A percentile compares a stretch with the other conserved stretches of the same genome.
Evolutionary conservation across 768 basidiomycete species (phyloP).

Genomic region (Sistotremastrum niveocremeum): DNA sequence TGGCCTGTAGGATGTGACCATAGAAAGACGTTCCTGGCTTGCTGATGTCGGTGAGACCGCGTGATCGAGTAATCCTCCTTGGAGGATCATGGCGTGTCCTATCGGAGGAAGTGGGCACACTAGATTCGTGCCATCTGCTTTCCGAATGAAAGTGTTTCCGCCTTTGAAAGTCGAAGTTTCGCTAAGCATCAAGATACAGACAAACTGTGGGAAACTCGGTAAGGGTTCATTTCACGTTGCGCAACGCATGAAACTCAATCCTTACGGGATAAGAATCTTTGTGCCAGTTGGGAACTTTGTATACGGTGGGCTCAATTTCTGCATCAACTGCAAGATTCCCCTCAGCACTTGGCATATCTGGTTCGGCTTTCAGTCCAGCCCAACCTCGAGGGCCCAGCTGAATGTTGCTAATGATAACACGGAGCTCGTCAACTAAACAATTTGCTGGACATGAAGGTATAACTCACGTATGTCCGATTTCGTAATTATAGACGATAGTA

Average conservation of each 20-base stretch:
- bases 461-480: slow-evolving; percentile 5
- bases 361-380: slow-evolving; percentile 4
- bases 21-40: slow-evolving; percentile 4
- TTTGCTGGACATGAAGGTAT: not conserved
- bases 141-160: slow-evolving; percentile 2
- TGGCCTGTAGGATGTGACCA: slow-evolving; percentile 6
- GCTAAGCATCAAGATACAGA: slow-evolving; percentile 6
- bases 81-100: slow-evolving; percentile 5
- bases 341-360: slow-evolving; percentile 2
- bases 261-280: slow-evolving; percentile 6
- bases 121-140: slow-evolving; percentile 2
- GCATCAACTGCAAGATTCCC: not conserved
- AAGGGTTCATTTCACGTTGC: not conserved
- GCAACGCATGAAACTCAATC: not conserved
- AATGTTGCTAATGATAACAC: not conserved
- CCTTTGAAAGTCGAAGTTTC: slow-evolving; percentile 3
- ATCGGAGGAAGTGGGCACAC: slow-evolving; percentile 4
- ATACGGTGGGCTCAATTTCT: slow-evolving; percentile 4
- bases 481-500: slow-evolving; percentile 2
- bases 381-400: slow-evolving; percentile 6
- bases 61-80: slow-evolving; percentile 3
- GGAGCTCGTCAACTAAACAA: not conserved
- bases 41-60: slow-evolving; percentile 4
- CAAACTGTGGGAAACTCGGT: not conserved
- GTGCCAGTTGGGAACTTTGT: slow-evolving; percentile 4